phyloP scores from a whole-genome alignment of 768 basidiomycete genomes.

The Scleroderma citrinum region DNA sequence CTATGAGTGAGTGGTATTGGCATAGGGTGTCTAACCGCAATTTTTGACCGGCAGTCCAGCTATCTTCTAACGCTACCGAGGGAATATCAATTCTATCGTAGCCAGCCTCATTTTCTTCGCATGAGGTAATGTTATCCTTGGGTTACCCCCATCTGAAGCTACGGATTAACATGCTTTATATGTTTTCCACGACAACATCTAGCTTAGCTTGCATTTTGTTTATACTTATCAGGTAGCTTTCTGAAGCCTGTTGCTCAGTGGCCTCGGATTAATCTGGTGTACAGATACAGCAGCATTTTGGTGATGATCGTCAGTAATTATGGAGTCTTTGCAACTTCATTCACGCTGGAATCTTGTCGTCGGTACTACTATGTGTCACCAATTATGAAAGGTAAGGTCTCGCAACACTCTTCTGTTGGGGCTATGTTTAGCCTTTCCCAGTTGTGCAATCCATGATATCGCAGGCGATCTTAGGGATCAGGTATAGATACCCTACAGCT shows the following conservation, averaged over 20 bases:
- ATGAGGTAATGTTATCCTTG: constrained; percentile 18
- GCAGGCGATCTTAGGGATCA: constrained; percentile 56
- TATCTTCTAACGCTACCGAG: constrained; percentile 29
- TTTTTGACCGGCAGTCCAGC: constrained; percentile 7
- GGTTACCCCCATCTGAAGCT: not conserved
- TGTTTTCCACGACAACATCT: not conserved
- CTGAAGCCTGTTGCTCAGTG: not conserved
- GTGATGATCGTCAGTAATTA: constrained; percentile 48
- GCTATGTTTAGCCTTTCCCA: constrained; percentile 15
- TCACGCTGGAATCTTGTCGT: constrained; percentile 42
- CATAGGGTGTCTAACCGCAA: not conserved
- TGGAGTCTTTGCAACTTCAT: constrained; percentile 50
- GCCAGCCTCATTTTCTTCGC: constrained; percentile 20
- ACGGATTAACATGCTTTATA: not conserved
- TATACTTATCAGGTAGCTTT: constrained; percentile 26
- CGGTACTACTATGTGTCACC: constrained; percentile 49
- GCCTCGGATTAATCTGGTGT: constrained; percentile 3
- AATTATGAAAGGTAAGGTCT: constrained; percentile 50
- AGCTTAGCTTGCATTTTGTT: constrained; percentile 28
- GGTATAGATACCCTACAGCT: constrained; percentile 30
- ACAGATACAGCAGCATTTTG: constrained; percentile 36
- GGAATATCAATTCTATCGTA: constrained; percentile 29
- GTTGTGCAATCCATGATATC: constrained; percentile 64
- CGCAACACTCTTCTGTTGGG: not conserved
- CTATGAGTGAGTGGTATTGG: not conserved